phyloP scores from a whole-genome alignment of 441 rosid genomes.

The Euphorbia schlechtendalii region DNA sequence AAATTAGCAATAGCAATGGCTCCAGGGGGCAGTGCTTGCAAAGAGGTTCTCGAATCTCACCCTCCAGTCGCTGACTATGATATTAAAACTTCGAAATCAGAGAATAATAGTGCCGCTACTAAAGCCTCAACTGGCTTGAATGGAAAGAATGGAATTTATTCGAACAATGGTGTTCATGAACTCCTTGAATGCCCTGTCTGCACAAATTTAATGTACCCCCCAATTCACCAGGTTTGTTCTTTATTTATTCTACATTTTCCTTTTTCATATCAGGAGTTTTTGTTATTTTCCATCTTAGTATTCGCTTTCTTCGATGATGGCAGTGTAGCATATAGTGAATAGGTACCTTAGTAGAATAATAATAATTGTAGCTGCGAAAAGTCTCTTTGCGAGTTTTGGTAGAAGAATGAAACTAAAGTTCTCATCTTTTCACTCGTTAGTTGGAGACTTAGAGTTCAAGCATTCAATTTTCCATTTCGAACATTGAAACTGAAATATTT shows the following conservation, averaged over 20 bases:
- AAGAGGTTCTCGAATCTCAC: conserved; percentile 39
- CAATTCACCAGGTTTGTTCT: conserved; percentile 58
- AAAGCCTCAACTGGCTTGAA: conserved; percentile 24
- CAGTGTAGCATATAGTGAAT: background rate
- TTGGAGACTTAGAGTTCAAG: background rate
- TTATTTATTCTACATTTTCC: conserved; percentile 22
- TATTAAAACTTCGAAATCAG: conserved; percentile 22
- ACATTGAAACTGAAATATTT: background rate
- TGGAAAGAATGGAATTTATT: conserved; percentile 32
- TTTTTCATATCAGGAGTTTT: background rate
- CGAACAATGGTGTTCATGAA: conserved; percentile 53
- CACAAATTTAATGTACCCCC: conserved; percentile 77
- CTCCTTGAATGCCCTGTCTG: conserved; percentile 71
- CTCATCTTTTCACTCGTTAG: background rate
- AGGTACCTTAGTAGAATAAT: background rate
- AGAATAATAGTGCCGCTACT: conserved; percentile 15
- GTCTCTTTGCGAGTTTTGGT: background rate
- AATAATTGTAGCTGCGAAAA: background rate
- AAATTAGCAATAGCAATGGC: conserved; percentile 31
- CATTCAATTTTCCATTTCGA: background rate
- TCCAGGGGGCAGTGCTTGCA: conserved; percentile 36
- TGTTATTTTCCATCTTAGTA: background rate
- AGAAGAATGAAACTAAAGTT: no score
- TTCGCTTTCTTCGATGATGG: background rate
- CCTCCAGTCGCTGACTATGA: conserved; percentile 25